A percentile compares a stretch with the other conserved stretches of the same genome.
Conservation (phyloP, 169 alveolate genomes). For the Cystoisospora suis region DNA sequence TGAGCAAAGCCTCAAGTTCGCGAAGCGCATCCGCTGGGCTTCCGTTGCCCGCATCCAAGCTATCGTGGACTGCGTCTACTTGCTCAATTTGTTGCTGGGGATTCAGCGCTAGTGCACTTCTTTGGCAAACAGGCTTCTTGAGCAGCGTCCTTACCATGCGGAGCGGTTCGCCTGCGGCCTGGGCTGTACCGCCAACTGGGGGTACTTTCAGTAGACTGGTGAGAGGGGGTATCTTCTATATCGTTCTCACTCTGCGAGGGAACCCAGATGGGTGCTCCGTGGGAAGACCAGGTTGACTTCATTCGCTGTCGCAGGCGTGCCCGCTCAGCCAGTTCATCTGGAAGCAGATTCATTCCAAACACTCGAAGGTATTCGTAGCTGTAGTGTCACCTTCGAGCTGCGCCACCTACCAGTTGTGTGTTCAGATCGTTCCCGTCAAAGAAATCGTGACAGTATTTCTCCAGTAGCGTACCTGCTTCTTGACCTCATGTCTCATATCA, state of each 20-base stretch:
- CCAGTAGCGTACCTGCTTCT: conserved; percentile 37
- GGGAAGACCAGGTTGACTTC: conserved; percentile 50
- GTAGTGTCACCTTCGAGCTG: conserved; percentile 40
- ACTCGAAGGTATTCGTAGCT: background rate
- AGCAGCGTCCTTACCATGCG: too few relatives aligned
- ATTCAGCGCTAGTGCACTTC: too few relatives aligned
- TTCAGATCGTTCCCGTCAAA: background rate
- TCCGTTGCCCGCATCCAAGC: too few relatives aligned
- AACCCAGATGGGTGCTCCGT: conserved; percentile 63
- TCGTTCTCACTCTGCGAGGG: conserved; percentile 50
- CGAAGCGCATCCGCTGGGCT: too few relatives aligned
- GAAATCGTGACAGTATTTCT: background rate
- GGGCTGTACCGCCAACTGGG: too few relatives aligned
- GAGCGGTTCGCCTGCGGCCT: too few relatives aligned
- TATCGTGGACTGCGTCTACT: too few relatives aligned
- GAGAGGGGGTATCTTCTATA: too few relatives aligned
- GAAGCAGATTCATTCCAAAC: background rate
- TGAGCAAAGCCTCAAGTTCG: too few relatives aligned
- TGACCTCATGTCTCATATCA: conserved; percentile 59
- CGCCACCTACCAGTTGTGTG: conserved; percentile 19
- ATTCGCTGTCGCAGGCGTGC: conserved; percentile 41
- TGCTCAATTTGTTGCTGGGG: too few relatives aligned
- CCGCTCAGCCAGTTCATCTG: conserved; percentile 63
- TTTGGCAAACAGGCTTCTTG: too few relatives aligned
- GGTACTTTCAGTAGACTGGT: too few relatives aligned